Percentiles rank a stretch among this genome's conserved stretches.
phyloP scores from a whole-genome alignment of 2,329 filamentous ascomycete species.

The Leptographium wingfieldii region DNA sequence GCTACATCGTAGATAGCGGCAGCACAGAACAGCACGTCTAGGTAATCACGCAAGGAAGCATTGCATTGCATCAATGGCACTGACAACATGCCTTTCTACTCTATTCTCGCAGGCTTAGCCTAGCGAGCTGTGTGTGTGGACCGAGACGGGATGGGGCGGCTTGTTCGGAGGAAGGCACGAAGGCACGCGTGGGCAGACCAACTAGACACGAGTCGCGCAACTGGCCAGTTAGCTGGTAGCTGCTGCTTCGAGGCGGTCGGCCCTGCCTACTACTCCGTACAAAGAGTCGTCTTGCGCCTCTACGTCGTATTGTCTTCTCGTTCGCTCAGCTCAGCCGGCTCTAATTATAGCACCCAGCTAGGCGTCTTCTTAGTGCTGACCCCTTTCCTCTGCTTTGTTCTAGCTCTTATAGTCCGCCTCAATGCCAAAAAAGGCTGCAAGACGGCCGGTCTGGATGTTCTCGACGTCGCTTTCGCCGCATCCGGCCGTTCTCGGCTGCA shows the following conservation, averaged over 20 bases:
- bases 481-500: not conserved
- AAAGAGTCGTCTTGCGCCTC: not conserved
- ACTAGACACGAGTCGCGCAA: not conserved
- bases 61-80: not conserved
- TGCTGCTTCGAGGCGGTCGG: not conserved
- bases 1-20: not conserved
- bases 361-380: not conserved
- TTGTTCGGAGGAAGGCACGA: not conserved
- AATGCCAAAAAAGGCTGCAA: not conserved
- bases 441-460: not conserved
- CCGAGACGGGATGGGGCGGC: not conserved
- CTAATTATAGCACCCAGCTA: not conserved
- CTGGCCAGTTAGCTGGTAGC: not conserved
- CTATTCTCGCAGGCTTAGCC: not conserved
- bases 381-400: slow-evolving; percentile 1
- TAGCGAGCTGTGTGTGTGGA: not conserved
- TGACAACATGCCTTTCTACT: not conserved
- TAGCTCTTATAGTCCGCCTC: not conserved
- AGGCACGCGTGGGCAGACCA: not conserved
- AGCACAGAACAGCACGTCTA: not conserved
- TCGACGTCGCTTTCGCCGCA: not conserved
- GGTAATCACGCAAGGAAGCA: too few relatives aligned
- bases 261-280: not conserved
- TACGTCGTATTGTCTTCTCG: not conserved
- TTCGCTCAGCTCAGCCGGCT: slow-evolving; percentile 1